Percentiles rank a stretch among this genome's conserved stretches.
These are phyloP conservation scores for Pseudocercospora musae DNA, from an alignment of 2,329 filamentous ascomycete species.

Conservation along the genomic window DNA sequence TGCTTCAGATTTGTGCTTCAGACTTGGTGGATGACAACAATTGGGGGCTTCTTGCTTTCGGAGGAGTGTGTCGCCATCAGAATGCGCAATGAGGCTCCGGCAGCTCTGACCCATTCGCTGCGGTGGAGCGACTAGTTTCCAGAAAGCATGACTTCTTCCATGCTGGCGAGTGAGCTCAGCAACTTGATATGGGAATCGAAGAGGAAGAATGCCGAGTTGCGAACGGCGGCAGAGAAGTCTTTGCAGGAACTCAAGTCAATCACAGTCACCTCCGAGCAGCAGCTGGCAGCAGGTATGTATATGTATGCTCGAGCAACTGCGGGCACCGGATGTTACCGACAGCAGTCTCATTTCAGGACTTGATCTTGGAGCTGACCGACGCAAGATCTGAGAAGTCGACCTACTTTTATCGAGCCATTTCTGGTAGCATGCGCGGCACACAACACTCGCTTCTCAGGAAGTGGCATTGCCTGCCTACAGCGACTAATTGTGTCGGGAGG, in stretches of 20 bases:
- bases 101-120: background rate
- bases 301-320: too few relatives aligned
- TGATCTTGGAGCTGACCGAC: constrained; percentile 29
- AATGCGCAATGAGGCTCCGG: background rate
- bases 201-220: constrained; percentile 85
- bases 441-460: constrained; percentile 84
- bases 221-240: constrained; percentile 89
- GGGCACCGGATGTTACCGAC: background rate
- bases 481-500: constrained; percentile 75
- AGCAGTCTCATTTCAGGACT: background rate
- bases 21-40: background rate
- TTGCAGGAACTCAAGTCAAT: constrained; percentile 81
- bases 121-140: background rate
- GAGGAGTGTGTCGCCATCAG: too few relatives aligned
- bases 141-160: constrained; percentile 29
- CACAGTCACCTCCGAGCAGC: constrained; percentile 69
- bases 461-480: constrained; percentile 72
- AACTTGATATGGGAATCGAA: constrained; percentile 66
- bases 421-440: constrained; percentile 87
- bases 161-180: constrained; percentile 33
- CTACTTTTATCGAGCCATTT: constrained; percentile 88
- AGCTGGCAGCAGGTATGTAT: constrained; percentile 64
- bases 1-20: background rate
- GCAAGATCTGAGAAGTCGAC: constrained; percentile 75
- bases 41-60: background rate